Evolutionary conservation across 495 filamentous ascomycete genomes (phyloP), one percentile per base, ranked within the genome.

Genomic region (Talaromyces wortmannii): DNA sequence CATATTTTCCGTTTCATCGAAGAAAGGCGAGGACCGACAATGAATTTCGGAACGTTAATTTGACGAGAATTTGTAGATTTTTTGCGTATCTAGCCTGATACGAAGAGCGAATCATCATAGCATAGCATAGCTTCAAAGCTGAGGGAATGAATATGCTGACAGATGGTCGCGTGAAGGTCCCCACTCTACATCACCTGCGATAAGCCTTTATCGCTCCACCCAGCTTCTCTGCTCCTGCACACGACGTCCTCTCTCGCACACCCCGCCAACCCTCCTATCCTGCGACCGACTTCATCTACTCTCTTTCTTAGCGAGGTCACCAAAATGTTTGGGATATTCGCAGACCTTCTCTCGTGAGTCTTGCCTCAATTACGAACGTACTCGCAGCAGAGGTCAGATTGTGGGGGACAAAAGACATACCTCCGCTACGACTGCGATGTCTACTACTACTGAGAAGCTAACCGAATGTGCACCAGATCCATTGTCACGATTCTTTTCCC

Each of bases 401-500:
- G 23, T 23, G 23, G 23, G 16, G 55, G 23, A 55, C 36, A 10
- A 54, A 16, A 50, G 48, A 32, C 40, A 30, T 18, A 7, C 32
- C n/a, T 11, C 10, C 40, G 50, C 15, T 51, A 16, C 32, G 2
- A 45, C 30, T 46, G 3, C 12, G 42, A 15, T n/a, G 40, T n/a
- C 33, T 31, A 40, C 15, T 30, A 31, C 17, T 48, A 4, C 18
- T 47, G 42, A 45, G 3, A 3, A 31, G 15, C 40, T 46, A 30
- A 36, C 12, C 53, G 16, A 23, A 48, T 57, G 49, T 31, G 18
- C 57, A 71, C 76, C 73, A 90, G 87, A 63, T 95, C 92, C 55
- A 72, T 94, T 64, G 83, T 90, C 53, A 94, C 91, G 55, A 91
- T 97, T 66, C 81, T 96, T 68, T 92, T 99, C 73, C 94, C 94